Evolutionary conservation across 1,284 basidiomycete genomes (phyloP), one percentile per base, ranked within the genome.

Genomic region (Pseudomicrostroma phylloplanum): DNA sequence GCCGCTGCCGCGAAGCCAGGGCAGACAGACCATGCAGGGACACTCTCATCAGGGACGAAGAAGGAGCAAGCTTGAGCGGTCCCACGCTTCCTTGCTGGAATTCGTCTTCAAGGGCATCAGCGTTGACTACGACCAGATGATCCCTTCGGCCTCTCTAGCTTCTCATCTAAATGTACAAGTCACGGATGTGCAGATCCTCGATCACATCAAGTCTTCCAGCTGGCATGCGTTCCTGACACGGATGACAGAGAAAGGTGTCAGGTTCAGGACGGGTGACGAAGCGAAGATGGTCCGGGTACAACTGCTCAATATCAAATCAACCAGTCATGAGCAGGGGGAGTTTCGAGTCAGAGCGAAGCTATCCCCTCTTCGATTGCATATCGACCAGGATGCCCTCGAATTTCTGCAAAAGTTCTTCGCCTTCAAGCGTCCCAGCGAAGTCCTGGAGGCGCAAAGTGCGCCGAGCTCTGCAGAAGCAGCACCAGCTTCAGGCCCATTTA

Each of bases 321-420:
- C 25, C 51, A 87, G 90, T 78, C 48, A 53, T 0, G 43, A 39
- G 11, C 26, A 21, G 3, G 65, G 66, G 21, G 94, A 97, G 80
- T 85, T 87, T 6, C 85, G 90, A 58, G 82, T 96, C 57, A 86
- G 87, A 66, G 72, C 72, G 53, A 71, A 69, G 64, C 42, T 76
- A 12, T 59, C 69, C 0, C 94, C 94, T 9, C 83, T 98, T 2
- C 85, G 93, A 25, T 81, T 98, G 43, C 91, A 97, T 79, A 91
- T 98, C 21, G 94, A 98, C 79, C 94, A 98, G 81, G 96, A 98
- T 80, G 94, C 96, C 8, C 85, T 98, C 15, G 96, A 98, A 79
- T 98, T 98, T 78, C 81, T 98, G 75, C 98, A 98, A 82, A 88
- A 88, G 64, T 97, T 97, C 80, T 93, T 93, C 79, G 89, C 87